Conservation (phyloP, 1,139 yeast genomes). For the Blastobotrys malaysiensis region DNA sequence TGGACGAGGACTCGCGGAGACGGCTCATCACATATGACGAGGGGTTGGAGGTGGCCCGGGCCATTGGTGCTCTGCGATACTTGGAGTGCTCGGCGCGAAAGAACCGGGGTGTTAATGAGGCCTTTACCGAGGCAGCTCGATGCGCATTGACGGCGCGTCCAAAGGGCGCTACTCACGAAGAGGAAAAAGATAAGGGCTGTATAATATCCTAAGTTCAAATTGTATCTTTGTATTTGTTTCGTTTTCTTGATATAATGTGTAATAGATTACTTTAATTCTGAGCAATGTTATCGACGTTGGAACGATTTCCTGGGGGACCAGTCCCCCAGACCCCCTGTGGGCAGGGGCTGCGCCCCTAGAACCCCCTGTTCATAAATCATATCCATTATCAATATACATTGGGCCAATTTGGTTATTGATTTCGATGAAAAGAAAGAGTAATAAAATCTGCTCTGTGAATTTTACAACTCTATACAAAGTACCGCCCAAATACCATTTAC, state of each 20-base stretch:
- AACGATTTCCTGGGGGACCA: too few species aligned
- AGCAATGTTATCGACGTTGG: too few species aligned
- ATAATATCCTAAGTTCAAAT: slow-evolving; percentile 12
- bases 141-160: slow-evolving; percentile 90
- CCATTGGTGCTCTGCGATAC: slow-evolving; percentile 69
- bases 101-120: slow-evolving; percentile 93
- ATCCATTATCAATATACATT: too few species aligned
- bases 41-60: slow-evolving; percentile 75
- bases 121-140: slow-evolving; percentile 94
- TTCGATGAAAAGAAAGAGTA: too few species aligned
- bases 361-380: background rate
- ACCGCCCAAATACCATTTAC: too few species aligned
- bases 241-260: background rate
- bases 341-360: background rate
- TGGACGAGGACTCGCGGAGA: slow-evolving; percentile 29
- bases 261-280: background rate
- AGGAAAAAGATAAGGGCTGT: slow-evolving; percentile 31
- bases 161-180: slow-evolving; percentile 52
- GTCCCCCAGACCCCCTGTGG: background rate
- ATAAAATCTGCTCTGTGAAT: too few species aligned
- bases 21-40: slow-evolving; percentile 65
- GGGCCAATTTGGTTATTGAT: too few species aligned
- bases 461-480: too few species aligned
- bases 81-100: slow-evolving; percentile 92
- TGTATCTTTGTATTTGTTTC: background rate